Base-by-base conservation (phyloP, 306 rosid species). In the Vigna angularis region DNA sequence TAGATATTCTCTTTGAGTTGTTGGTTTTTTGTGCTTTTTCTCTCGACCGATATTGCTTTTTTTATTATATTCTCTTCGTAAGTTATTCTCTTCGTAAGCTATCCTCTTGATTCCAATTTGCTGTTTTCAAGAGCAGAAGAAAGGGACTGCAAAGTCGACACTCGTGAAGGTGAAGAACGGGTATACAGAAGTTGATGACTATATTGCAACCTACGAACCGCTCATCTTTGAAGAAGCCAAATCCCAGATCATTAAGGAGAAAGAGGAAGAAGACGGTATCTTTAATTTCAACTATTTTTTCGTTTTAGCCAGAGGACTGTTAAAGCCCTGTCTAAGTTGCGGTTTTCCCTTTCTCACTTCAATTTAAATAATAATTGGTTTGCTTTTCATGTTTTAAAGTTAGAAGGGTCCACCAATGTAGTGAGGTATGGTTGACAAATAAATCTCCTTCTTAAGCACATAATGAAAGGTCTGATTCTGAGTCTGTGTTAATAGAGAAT, bases 141-240 rank as follows among this genome's bases (percentile, higher is more conserved):
- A 84, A 20, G 74, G 79, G 9, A 30, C 3, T 50, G 82, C 8
- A 4, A 79, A 65, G 73, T 82, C 75, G 48, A 87, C 74, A 58
- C 87, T 94, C 10, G 80, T 59, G 51, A 77, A 80, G 65, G 93
- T 86, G 51, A 88, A 94, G 82, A 63, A 55, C 15, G 20, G 58
- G 7, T 94, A 94, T 85, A 82, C 87, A 13, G 90, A 90, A 15
- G 85, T 89, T 56, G 92, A 89, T 75, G 97, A 94, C 66, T 94
- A 94, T 77, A 82, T 86, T 80, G 85, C 92, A 34, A 92, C 98
- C 5, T 92, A 86, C 51, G 95, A 90, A 82, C 98, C 97, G 15
- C 93, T 94, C 59, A 34, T 94, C 12, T 90, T 92, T 26, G 96
- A 90, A 81, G 98, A 94, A 86, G 88, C 90, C 69, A 94, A 89